Evolutionary conservation across 1,139 yeast species (phyloP).

Genomic region (Kurtzmaniella quercitrusa): DNA sequence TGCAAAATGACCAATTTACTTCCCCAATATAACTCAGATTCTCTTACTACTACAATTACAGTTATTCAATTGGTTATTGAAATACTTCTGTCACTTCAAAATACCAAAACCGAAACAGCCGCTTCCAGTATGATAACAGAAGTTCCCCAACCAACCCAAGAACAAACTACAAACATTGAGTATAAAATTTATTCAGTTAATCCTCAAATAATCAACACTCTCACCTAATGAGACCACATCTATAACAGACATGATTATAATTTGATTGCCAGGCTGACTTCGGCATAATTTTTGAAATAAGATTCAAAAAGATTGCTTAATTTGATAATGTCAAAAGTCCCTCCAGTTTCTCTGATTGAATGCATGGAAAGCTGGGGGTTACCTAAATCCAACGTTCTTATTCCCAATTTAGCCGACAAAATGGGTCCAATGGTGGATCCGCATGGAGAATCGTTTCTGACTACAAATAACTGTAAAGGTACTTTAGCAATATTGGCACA

Average conservation of each 20-base stretch:
- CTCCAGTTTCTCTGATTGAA: conserved; percentile 91
- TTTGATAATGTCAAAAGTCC: conserved; percentile 65
- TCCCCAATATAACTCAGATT: neutral
- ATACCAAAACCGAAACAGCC: neutral
- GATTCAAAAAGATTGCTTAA: conserved; percentile 59
- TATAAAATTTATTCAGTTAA: neutral
- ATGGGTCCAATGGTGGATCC: conserved; percentile 98
- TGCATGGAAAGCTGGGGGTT: conserved; percentile 96
- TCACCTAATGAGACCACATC: neutral
- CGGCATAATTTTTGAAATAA: conserved; percentile 46
- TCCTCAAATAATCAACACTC: neutral
- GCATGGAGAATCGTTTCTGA: conserved; percentile 87
- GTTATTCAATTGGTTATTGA: neutral
- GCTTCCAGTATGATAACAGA: neutral
- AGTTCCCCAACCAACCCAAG: neutral
- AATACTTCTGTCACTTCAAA: neutral
- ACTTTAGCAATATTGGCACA: conserved; percentile 64
- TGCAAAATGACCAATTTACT: too few species aligned
- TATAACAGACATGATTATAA: conserved; percentile 11
- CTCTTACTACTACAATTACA: neutral
- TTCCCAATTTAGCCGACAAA: conserved; percentile 81
- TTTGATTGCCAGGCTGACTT: conserved; percentile 25
- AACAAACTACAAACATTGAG: neutral
- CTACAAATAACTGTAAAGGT: conserved; percentile 81
- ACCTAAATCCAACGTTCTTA: conserved; percentile 87